Percentiles rank a stretch among this genome's conserved stretches.
These are phyloP conservation scores for Shiraia sp. DNA, from an alignment of 2,329 filamentous ascomycete species.

Conservation along the genomic window DNA sequence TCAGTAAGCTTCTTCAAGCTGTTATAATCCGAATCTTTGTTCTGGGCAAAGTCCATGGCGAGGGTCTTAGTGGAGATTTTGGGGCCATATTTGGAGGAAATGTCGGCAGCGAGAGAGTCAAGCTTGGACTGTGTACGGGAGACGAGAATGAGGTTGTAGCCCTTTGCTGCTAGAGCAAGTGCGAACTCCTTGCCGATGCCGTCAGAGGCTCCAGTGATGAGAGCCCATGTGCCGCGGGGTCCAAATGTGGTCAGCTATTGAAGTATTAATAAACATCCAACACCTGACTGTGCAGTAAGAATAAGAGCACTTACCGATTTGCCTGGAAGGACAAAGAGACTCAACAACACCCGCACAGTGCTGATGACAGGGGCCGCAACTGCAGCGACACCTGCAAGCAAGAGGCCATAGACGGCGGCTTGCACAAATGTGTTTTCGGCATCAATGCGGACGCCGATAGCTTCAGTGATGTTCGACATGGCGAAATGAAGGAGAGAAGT, in stretches of 20 bases:
- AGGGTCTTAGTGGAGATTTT: slow-evolving; percentile 73
- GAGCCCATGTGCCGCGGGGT: slow-evolving; percentile 87
- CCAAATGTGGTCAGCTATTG: slow-evolving; percentile 80
- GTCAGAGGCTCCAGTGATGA: slow-evolving; percentile 94
- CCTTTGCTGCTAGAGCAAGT: slow-evolving; percentile 82
- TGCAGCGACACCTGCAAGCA: slow-evolving; percentile 36
- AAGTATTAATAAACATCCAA: slow-evolving; percentile 7
- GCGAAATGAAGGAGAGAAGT: slow-evolving; percentile 1
- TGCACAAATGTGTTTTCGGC: slow-evolving; percentile 31
- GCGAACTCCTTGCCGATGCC: slow-evolving; percentile 97
- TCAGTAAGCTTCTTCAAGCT: slow-evolving; percentile 69
- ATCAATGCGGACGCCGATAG: slow-evolving; percentile 39
- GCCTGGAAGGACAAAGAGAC: slow-evolving; percentile 55
- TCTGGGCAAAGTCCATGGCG: slow-evolving; percentile 88
- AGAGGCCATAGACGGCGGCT: slow-evolving; percentile 30
- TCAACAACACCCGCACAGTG: slow-evolving; percentile 52
- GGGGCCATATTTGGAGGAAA: slow-evolving; percentile 69
- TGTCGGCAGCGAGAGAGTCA: slow-evolving; percentile 72
- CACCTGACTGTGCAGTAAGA: slow-evolving; percentile 44
- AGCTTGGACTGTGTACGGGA: slow-evolving; percentile 96
- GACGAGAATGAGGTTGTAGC: slow-evolving; percentile 93
- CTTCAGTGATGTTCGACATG: slow-evolving; percentile 24
- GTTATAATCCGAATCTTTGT: slow-evolving; percentile 79
- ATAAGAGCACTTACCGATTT: slow-evolving; percentile 46
- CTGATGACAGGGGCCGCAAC: slow-evolving; percentile 47